Percentiles rank a stretch among this genome's conserved stretches.
phyloP scores from a whole-genome alignment of 805 yeast species.

The Candida schatavii region DNA sequence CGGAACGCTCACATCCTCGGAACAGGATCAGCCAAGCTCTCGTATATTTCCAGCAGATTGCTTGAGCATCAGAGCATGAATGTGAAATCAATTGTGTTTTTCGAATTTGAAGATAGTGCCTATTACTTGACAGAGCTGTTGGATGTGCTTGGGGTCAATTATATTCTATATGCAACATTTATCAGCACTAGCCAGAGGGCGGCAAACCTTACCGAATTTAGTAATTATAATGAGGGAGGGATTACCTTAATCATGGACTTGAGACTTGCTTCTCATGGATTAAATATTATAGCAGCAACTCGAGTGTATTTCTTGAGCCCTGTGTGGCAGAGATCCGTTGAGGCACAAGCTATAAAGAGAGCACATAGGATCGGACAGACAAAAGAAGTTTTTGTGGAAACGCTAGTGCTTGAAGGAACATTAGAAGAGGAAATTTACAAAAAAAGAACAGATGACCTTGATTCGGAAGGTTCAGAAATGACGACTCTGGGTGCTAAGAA shows the following conservation, averaged over 20 bases:
- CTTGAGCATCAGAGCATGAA: slow-evolving; percentile 48
- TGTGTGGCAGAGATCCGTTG: slow-evolving; percentile 65
- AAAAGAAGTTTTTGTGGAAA: slow-evolving; percentile 65
- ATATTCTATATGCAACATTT: slow-evolving; percentile 63
- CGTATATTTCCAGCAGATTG: slow-evolving; percentile 55
- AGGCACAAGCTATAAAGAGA: slow-evolving; percentile 75
- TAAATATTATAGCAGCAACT: slow-evolving; percentile 66
- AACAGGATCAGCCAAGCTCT: slow-evolving; percentile 60
- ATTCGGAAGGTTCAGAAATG: slow-evolving; percentile 7
- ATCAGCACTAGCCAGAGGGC: slow-evolving; percentile 51
- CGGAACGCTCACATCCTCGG: slow-evolving; percentile 49
- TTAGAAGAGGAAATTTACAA: slow-evolving; percentile 67
- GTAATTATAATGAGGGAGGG: slow-evolving; percentile 42
- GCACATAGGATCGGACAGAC: slow-evolving; percentile 75
- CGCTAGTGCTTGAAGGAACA: slow-evolving; percentile 58
- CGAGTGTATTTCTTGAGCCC: slow-evolving; percentile 70
- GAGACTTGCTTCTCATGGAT: slow-evolving; percentile 64
- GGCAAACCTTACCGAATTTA: slow-evolving; percentile 50
- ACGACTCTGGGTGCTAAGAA: not conserved
- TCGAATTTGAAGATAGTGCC: slow-evolving; percentile 70
- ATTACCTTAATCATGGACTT: slow-evolving; percentile 64
- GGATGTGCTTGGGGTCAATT: slow-evolving; percentile 58
- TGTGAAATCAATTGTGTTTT: slow-evolving; percentile 60
- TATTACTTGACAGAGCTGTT: slow-evolving; percentile 63
- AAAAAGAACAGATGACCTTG: slow-evolving; percentile 21